A percentile compares a stretch with the other conserved stretches of the same genome.
Conservation (phyloP, 306 rosid species). For the Potentilla sterilis region DNA sequence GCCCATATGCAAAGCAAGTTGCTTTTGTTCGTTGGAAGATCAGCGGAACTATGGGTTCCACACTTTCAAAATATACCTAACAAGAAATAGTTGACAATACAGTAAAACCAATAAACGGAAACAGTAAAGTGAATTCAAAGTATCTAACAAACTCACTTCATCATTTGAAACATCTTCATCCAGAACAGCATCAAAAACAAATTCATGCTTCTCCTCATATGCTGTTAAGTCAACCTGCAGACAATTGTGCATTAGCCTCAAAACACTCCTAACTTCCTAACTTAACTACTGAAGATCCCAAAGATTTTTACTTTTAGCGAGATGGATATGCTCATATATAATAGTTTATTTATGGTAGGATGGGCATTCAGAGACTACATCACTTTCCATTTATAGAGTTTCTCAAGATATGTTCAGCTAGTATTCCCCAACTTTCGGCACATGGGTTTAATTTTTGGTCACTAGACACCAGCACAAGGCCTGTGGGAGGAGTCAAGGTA, state of each 20-base stretch:
- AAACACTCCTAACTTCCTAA: background rate
- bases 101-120: slow-evolving; percentile 22
- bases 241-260: slow-evolving; percentile 25
- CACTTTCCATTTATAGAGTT: background rate
- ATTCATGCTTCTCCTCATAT: slow-evolving; percentile 70
- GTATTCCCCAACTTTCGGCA: background rate
- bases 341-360: background rate
- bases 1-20: slow-evolving; percentile 92
- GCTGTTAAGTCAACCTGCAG: slow-evolving; percentile 79
- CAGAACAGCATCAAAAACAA: slow-evolving; percentile 75
- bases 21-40: slow-evolving; percentile 79
- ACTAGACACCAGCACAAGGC: slow-evolving; percentile 13
- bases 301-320: background rate
- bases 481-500: background rate
- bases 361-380: background rate
- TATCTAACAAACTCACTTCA: slow-evolving; percentile 45
- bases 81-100: slow-evolving; percentile 10
- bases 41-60: slow-evolving; percentile 77
- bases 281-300: too few species aligned
- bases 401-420: background rate
- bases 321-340: background rate
- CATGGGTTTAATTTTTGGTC: background rate
- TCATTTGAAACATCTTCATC: slow-evolving; percentile 77
- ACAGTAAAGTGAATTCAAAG: slow-evolving; percentile 19
- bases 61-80: slow-evolving; percentile 72